These are phyloP conservation scores for Russula vinacea DNA, from an alignment of 768 basidiomycete genomes.

Conservation along the genomic window DNA sequence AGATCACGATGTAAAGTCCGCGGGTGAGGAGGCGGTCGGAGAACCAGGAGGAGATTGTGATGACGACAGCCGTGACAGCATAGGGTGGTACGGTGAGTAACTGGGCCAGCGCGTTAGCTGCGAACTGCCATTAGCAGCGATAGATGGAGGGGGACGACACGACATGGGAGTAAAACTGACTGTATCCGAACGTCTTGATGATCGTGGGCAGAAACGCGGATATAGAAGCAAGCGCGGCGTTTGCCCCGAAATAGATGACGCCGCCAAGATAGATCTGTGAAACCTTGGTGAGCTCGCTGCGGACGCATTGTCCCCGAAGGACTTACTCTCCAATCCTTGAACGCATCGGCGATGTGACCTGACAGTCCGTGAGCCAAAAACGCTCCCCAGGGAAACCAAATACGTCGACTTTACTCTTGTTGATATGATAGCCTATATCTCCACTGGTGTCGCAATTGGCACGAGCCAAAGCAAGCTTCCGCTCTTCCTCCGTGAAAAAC, in stretches of 20 bases:
- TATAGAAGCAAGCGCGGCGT: slow-evolving; percentile 73
- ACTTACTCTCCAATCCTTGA: slow-evolving; percentile 69
- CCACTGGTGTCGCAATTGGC: slow-evolving; percentile 65
- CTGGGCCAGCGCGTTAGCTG: slow-evolving; percentile 65
- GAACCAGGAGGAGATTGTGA: slow-evolving; percentile 53
- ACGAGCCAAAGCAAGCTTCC: slow-evolving; percentile 61
- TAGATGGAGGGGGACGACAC: neutral
- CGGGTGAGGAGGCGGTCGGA: slow-evolving; percentile 69
- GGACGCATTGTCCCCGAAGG: neutral
- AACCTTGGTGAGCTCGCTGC: neutral
- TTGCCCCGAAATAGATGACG: slow-evolving; percentile 74
- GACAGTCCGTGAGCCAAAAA: slow-evolving; percentile 7
- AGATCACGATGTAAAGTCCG: slow-evolving; percentile 46
- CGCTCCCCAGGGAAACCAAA: neutral
- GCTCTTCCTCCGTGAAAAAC: slow-evolving; percentile 50
- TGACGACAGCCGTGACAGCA: slow-evolving; percentile 62
- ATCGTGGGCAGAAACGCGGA: slow-evolving; percentile 84
- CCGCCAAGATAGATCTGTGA: slow-evolving; percentile 60
- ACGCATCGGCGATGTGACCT: slow-evolving; percentile 63
- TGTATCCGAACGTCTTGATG: slow-evolving; percentile 66
- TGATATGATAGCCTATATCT: slow-evolving; percentile 61
- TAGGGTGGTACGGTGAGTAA: slow-evolving; percentile 81
- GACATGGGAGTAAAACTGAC: slow-evolving; percentile 41
- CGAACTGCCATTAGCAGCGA: slow-evolving; percentile 18
- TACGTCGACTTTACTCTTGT: slow-evolving; percentile 46